These are phyloP conservation scores for Alnus glutinosa DNA, from an alignment of 306 rosid species.

Conservation along the genomic window DNA sequence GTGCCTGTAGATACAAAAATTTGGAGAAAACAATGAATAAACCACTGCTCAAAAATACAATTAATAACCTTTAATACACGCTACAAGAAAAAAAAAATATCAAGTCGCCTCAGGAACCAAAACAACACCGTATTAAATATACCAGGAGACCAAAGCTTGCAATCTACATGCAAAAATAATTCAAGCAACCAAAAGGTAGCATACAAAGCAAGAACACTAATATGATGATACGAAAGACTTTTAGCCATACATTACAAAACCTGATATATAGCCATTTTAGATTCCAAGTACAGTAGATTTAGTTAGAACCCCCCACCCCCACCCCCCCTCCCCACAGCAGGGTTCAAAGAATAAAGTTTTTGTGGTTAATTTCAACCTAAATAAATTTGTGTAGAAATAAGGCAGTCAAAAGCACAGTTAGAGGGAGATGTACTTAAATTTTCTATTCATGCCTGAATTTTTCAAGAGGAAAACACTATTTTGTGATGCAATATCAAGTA, in stretches of 20 bases:
- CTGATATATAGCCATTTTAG: not conserved
- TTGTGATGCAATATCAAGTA: too few relatives aligned
- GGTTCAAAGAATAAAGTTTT: not conserved
- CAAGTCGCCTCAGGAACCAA: not conserved
- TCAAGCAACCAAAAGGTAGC: not conserved
- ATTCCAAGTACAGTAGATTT: not conserved
- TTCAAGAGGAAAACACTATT: too few relatives aligned
- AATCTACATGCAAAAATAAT: not conserved
- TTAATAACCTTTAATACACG: not conserved
- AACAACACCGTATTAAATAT: not conserved
- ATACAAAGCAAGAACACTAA: not conserved
- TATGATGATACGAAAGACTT: not conserved
- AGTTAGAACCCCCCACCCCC: not conserved
- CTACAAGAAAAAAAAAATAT: not conserved
- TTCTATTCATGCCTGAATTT: not conserved
- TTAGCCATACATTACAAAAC: not conserved
- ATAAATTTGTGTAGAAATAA: not conserved
- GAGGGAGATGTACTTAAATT: not conserved
- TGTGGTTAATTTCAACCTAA: not conserved
- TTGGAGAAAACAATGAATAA: constrained; percentile 2
- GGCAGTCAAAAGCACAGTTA: not conserved
- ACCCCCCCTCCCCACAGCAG: not conserved
- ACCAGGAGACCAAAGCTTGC: not conserved
- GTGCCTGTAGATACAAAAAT: constrained; percentile 63
- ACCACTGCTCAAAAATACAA: not conserved